phyloP scores from a whole-genome alignment of 1,284 basidiomycete species.

The Mycosarcoma maydis region DNA sequence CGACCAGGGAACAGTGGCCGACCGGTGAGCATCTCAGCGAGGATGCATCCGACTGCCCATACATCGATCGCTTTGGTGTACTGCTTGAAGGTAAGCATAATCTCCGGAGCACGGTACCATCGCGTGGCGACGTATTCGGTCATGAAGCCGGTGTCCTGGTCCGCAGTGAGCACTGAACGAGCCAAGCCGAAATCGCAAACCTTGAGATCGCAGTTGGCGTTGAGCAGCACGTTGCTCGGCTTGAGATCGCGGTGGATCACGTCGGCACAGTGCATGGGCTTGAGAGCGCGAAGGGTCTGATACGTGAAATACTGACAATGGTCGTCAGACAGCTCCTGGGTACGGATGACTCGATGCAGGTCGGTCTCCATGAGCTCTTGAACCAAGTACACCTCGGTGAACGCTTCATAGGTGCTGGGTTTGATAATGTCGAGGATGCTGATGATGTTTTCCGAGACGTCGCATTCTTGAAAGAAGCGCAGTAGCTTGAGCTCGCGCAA shows the following conservation, averaged over 20 bases:
- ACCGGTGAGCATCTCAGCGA: constrained; percentile 91
- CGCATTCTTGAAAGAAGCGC: constrained; percentile 63
- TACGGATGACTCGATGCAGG: constrained; percentile 66
- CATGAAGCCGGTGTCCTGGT: constrained; percentile 65
- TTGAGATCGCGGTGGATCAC: constrained; percentile 66
- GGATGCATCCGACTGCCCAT: constrained; percentile 91
- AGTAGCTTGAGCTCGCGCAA: constrained; percentile 66
- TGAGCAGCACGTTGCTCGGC: constrained; percentile 63
- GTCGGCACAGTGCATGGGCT: constrained; percentile 65
- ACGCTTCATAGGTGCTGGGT: constrained; percentile 76
- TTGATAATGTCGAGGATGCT: constrained; percentile 59
- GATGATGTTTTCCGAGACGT: constrained; percentile 63
- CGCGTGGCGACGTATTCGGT: constrained; percentile 67
- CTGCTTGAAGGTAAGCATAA: constrained; percentile 67
- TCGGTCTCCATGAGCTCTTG: constrained; percentile 67
- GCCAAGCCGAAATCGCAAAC: constrained; percentile 67
- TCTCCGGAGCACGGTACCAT: constrained; percentile 66
- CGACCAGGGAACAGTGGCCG: constrained; percentile 86
- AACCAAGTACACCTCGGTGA: constrained; percentile 91
- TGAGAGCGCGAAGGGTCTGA: constrained; percentile 71
- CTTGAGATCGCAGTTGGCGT: constrained; percentile 66
- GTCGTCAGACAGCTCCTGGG: constrained; percentile 72
- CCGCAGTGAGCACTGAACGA: constrained; percentile 62
- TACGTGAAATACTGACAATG: constrained; percentile 96
- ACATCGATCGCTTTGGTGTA: constrained; percentile 69